Conservation (phyloP, 495 filamentous ascomycete species). For the Neurospora sp. region DNA sequence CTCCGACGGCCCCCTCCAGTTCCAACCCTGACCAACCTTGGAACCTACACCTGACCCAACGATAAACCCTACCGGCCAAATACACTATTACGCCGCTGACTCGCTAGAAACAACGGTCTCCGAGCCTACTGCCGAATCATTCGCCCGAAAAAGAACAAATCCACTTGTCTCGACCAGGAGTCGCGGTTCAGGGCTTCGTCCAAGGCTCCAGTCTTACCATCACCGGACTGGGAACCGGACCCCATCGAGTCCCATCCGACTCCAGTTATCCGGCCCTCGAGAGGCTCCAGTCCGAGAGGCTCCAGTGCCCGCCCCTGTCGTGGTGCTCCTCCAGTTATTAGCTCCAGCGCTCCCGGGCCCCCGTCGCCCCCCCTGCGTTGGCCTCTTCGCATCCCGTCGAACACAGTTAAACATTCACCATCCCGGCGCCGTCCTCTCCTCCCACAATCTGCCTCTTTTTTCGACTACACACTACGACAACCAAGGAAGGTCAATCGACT, state of each 20-base stretch:
- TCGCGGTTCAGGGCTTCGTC: not conserved
- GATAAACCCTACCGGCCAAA: not conserved
- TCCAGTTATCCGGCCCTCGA: not conserved
- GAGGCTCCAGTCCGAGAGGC: not conserved
- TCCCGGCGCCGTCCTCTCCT: not conserved
- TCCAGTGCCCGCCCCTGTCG: not conserved
- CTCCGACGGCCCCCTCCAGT: not conserved
- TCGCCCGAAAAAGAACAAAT: not conserved
- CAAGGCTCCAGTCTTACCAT: not conserved
- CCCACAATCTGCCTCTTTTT: not conserved
- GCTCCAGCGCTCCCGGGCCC: not conserved
- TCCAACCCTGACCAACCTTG: not conserved
- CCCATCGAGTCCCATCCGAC: not conserved
- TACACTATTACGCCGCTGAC: not conserved
- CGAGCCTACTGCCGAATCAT: not conserved
- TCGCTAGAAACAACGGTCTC: not conserved
- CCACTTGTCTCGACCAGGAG: not conserved
- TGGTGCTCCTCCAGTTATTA: not conserved
- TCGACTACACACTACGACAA: not conserved
- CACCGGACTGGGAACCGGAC: not conserved
- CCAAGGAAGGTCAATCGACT: not conserved
- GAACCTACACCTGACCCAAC: not conserved
- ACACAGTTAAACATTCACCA: not conserved
- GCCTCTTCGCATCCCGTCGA: not conserved
- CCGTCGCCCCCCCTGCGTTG: not conserved